Base-by-base conservation (phyloP, 2,329 filamentous ascomycete genomes). In the Nemania sp. region DNA sequence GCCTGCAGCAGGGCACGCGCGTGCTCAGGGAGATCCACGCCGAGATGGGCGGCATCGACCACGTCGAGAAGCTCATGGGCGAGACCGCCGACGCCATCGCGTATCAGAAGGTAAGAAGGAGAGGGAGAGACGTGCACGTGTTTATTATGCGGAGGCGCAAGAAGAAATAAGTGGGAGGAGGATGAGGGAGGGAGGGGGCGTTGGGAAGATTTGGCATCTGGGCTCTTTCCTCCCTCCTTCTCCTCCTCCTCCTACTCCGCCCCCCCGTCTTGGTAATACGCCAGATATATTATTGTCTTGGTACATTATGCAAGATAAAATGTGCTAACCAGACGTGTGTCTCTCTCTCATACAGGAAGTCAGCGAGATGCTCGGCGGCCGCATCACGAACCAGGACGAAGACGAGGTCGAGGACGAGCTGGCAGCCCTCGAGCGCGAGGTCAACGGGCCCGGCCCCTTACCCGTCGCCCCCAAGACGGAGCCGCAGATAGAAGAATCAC, bases 391-490 rank as follows among this genome's bases (percentile, higher is more conserved):
- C 72, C 90, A 96, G 71, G 95, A 99, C 76, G 95, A 99, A 76
- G 94, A 98, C 72, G 95, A 97, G 72, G 95, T 99, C 35, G 95
- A 99, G 74, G 93, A 97, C 72, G 95, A 99, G 78, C 81, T 99
- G 54, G 91, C 90, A 57, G 89, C 88, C 1, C 81, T 99, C 66
- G 90, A 93, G 75, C 81, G 80, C 42, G 87, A 93, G 68, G 56
- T 79, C 25, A 73, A 74, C 34, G 68, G 70, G 11, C 66, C 64
- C 2, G 60, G 60, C 72, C 75, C 62, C 47, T 59, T 75, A 45
- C 73, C 73, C 29, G 65, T 65, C 47, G 73, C 70, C 7, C 73
- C 73, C 11, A 62, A 69, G 42, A 76, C 71, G 34, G 70, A 72
- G 56, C 68, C 25, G 53, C 67, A 18, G 45, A 37, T 21, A 47